Base-by-base conservation (phyloP, 2,329 filamentous ascomycete species). In the Byssoonygena ceratinophila region DNA sequence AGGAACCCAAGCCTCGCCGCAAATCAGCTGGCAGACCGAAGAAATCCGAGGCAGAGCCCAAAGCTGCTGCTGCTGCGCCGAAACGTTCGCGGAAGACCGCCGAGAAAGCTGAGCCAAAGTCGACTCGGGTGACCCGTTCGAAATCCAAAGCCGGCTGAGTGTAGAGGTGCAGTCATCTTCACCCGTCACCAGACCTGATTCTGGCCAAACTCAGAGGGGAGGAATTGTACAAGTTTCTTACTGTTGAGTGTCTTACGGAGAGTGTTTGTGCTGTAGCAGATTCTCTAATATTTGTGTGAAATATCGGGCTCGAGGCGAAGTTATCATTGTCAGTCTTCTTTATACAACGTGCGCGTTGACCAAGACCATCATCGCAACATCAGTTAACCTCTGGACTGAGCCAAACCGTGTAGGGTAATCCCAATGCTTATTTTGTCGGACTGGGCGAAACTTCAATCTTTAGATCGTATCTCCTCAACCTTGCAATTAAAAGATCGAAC, bases 1-100 rank as follows among this genome's bases (percentile, higher is more conserved):
- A 55, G 22, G 54, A 55, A 8, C 43, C 58, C 7, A 54, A 59
- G 29, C n/a, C 37, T 14, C 59, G 60, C 49, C 58, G 58, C 51
- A 59, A 56, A 27, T 25, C 39, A 18, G 16, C 25, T 45, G 45
- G 43, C 22, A 53, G 51, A 16, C 36, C 48, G 3, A 58, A 57
- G 4, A 59, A 60, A 23, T 41, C 58, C 2, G 52, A 53, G n/a
- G 57, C 58, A 6, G 57, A 51, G 18, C 37, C n/a, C 2, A 55
- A 59, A 18, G 44, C 46, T 22, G 52, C 56, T 22, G 27, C 54
- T 43, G 55, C 20, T n/a, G 56, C 57, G 18, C 12, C 41, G 5
- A 52, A 52, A 23, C 34, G 41, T n/a, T 11, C 43, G 9, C 41
- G 41, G 16, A 52, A 46, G n/a, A 16, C 41, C 22, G 16, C 32